Percentiles rank a stretch among this genome's conserved stretches.
These are phyloP conservation scores for Emergomyces pasteurianus DNA, from an alignment of 2,329 filamentous ascomycete genomes.

Conservation along the genomic window DNA sequence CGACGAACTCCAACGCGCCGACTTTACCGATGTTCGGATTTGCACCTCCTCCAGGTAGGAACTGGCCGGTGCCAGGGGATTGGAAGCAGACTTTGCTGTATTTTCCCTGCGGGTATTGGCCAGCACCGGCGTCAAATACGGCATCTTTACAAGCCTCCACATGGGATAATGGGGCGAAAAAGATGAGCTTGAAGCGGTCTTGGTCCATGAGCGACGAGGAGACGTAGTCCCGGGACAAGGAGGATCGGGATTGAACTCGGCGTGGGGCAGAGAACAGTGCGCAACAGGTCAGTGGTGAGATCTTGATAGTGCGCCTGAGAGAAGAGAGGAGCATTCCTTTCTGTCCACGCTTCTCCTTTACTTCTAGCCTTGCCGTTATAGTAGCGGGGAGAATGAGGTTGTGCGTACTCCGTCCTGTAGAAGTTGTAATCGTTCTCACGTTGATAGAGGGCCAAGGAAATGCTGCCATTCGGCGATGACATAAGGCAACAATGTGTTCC, in stretches of 20 bases:
- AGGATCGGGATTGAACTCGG: neutral
- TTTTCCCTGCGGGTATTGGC: conserved; percentile 29
- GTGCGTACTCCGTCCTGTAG: too few relatives aligned
- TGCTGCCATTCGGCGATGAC: conserved; percentile 7
- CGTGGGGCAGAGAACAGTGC: neutral
- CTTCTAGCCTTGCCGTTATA: neutral
- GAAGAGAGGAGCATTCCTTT: neutral
- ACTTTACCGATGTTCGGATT: conserved; percentile 30
- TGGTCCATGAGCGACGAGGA: conserved; percentile 2
- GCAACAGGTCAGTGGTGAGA: neutral
- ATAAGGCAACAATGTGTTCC: conserved; percentile 7
- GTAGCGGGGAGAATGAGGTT: neutral
- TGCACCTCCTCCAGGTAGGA: conserved; percentile 28
- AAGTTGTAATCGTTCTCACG: too few relatives aligned
- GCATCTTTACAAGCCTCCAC: conserved; percentile 31
- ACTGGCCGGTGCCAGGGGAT: conserved; percentile 29
- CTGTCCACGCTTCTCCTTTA: neutral
- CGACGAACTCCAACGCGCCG: conserved; percentile 27
- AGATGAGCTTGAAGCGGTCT: conserved; percentile 30
- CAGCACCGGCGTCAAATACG: conserved; percentile 31
- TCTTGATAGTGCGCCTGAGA: neutral
- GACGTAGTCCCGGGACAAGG: neutral
- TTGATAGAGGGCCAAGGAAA: too few relatives aligned
- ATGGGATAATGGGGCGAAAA: conserved; percentile 30
- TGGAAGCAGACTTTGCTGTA: conserved; percentile 33